Conservation (phyloP, 2,329 filamentous ascomycete genomes). For the Colletotrichum abscissum region DNA sequence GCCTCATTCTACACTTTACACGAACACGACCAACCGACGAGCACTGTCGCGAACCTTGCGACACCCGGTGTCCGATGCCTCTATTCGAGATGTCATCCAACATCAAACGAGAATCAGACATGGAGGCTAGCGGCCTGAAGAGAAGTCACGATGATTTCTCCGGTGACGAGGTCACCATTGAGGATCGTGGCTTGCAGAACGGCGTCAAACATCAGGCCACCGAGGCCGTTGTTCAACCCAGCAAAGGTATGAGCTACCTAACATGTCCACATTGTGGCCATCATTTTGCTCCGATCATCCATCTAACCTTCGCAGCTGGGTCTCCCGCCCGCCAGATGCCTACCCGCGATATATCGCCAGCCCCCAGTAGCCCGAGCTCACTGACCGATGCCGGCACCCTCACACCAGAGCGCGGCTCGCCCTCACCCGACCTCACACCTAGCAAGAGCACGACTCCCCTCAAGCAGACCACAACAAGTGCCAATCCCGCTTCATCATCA, state of each 20-base stretch:
- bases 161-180: constrained; percentile 42
- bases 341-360: constrained; percentile 31
- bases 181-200: constrained; percentile 32
- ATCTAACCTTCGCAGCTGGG: background rate
- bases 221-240: constrained; percentile 16
- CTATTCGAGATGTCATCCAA: constrained; percentile 60
- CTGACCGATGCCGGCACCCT: constrained; percentile 57
- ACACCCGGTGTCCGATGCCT: constrained; percentile 52
- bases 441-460: constrained; percentile 14
- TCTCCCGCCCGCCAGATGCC: constrained; percentile 17
- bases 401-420: constrained; percentile 50
- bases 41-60: constrained; percentile 18
- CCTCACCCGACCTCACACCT: constrained; percentile 43
- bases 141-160: constrained; percentile 59
- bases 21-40: background rate
- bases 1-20: background rate
- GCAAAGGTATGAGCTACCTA: constrained; percentile 8
- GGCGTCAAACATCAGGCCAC: constrained; percentile 32
- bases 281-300: background rate
- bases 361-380: constrained; percentile 34
- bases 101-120: constrained; percentile 50
- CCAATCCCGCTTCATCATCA: background rate
- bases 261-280: background rate
- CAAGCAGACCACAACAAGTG: constrained; percentile 1
- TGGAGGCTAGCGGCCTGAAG: constrained; percentile 55